Base-by-base conservation (phyloP, 305 asterid genomes). In the Plantago lanceolata region DNA sequence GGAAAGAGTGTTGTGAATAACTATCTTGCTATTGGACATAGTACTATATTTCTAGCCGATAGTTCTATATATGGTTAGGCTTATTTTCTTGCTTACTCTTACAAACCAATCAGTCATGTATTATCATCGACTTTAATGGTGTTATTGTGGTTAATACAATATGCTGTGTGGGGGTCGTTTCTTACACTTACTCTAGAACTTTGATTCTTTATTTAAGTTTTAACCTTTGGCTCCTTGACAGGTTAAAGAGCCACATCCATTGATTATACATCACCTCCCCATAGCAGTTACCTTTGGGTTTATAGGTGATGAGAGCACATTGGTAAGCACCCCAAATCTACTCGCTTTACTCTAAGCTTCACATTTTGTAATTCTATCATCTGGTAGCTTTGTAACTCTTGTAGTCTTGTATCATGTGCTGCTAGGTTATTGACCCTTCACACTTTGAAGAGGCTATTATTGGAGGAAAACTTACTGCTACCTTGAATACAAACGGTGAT, bases 231-330 rank as follows among this genome's bases (percentile, higher is more conserved):
- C 59, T 37, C 57, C 67, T 62, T 89, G 85, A 67, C 94, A 89
- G 97, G 95, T 82, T 72, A 80, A 76, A 76, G 97, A 92, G 67
- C 95, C 98, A 21, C 85, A 89, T 68, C 95, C 97, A 37, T 74
- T 92, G 86, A 87, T 79, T 69, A 76, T 89, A 49, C 98, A 92
- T 74, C 98, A 92, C 73, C 93, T 92, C 59, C 98, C 98, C 64
- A 64, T 92, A 67, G 96, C 97, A 59, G 76, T 92, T 57, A 85
- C 97, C 64, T 89, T 89, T 71, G 96, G 86, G 54, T 85, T 92
- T 74, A 76, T 89, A 31, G 93, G 97, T 48, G 68, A 71, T 0
- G 97, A 87, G 77, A 70, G 73, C 72, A 80, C 75, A 64, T 78
- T 82, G 90, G 97, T 87, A 73, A 68, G 86, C 63, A 65, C 58